Evolutionary conservation across 2,329 filamentous ascomycete genomes (phyloP), one percentile per base, ranked within the genome.

Genomic region (Grosmannia huntii): DNA sequence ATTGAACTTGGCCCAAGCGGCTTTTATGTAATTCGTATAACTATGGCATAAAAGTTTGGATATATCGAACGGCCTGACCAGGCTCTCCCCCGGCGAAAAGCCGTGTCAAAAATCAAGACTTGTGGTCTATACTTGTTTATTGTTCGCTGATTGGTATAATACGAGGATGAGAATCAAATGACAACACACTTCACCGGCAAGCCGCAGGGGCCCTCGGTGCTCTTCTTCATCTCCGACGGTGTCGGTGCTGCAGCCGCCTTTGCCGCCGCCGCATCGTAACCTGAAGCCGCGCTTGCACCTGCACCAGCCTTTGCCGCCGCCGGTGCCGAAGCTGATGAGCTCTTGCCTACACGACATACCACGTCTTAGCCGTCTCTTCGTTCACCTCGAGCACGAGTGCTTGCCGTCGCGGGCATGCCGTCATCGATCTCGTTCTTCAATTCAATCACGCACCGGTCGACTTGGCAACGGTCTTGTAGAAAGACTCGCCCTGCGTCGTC

Each of bases 381-480:
- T 12, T 33, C 27, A 31, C 55, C 23, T 28, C n/a, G 25, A 36
- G 12, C 36, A 44, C 23, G 10, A 11, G 38, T 28, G 41, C 27
- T 36, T 16, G 54, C 28, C 12, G 54, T 12, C 14, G 38, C 19
- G 41, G 54, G 5, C 41, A 14, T 36, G 27, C n/a, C 25, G 44
- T 19, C n/a, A 14, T 25, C n/a, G 25, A 11, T 28, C 21, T 56
- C 54, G n/a, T 28, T 28, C n/a, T 28, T 25, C 21, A 89, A 80
- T 76, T 44, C 19, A 94, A 86, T 96, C 88, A 96, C 64, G 67
- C 67, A 66, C 80, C 80, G 61, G 82, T 79, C 72, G 75, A 68
- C 81, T 90, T 92, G 69, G 81, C 73, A 57, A 96, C 81, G 60
- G 81, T 76, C 72, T 87, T 75, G 75, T 88, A 95, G 77, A 97